phyloP scores from a whole-genome alignment of 345 rosid genomes.

The Gossypium mustelinum region DNA sequence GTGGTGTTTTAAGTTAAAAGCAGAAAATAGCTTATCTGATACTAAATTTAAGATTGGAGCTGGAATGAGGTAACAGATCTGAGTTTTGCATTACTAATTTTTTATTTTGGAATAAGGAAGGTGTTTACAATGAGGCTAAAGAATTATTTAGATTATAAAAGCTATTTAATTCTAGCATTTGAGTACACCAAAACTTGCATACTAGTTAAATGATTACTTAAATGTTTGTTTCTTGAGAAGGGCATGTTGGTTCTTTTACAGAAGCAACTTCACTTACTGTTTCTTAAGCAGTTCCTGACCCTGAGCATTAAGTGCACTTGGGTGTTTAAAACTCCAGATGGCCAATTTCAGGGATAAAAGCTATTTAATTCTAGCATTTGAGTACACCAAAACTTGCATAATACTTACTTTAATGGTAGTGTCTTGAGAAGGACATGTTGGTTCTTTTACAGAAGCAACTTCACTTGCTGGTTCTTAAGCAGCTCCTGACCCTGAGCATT shows the following conservation, averaged over 20 bases:
- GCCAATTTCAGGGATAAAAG: not conserved
- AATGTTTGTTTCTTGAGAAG: not conserved
- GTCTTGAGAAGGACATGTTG: not conserved
- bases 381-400: not conserved
- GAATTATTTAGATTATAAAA: conserved; percentile 4
- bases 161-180: not conserved
- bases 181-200: not conserved
- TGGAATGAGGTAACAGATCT: not conserved
- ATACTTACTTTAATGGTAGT: not conserved
- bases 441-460: not conserved
- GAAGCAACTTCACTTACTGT: not conserved
- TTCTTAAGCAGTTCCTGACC: not conserved
- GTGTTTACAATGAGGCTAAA: not conserved
- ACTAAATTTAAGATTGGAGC: conserved; percentile 1
- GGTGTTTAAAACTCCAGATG: not conserved
- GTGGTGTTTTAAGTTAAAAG: not conserved
- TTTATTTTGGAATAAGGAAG: not conserved
- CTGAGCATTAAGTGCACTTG: not conserved
- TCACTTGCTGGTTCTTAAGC: not conserved
- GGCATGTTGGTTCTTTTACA: not conserved
- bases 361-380: not conserved
- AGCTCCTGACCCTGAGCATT: not conserved
- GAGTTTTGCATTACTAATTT: not conserved
- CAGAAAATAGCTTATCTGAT: not conserved
- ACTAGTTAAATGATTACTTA: not conserved